Percentiles rank a stretch among this genome's conserved stretches.
phyloP scores from a whole-genome alignment of 805 yeast genomes.

The Kodamaea lidongshanica region DNA sequence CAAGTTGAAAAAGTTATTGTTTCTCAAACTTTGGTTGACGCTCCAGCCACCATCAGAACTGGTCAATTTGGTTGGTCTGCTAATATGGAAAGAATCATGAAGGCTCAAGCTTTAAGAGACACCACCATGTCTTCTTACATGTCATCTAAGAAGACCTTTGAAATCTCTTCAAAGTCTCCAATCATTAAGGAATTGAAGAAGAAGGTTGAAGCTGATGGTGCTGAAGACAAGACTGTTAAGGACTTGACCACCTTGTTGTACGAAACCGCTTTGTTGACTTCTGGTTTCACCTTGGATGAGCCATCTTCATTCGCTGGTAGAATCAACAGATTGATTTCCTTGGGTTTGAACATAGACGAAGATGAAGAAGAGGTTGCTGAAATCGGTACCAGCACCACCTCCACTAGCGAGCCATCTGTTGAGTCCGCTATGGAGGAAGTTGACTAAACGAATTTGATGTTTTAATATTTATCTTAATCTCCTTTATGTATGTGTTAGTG shows the following conservation, averaged over 20 bases:
- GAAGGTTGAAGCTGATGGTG: constrained; percentile 96
- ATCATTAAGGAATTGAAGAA: constrained; percentile 92
- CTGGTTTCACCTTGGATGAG: constrained; percentile 98
- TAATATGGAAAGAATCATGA: constrained; percentile 99
- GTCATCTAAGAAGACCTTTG: constrained; percentile 99
- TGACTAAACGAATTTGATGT: constrained; percentile 48
- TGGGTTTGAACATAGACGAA: constrained; percentile 97
- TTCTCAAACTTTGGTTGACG: constrained; percentile 92
- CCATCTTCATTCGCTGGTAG: constrained; percentile 96
- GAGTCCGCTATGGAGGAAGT: constrained; percentile 96
- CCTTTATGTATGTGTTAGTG: constrained; percentile 4
- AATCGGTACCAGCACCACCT: constrained; percentile 43
- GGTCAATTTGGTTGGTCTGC: constrained; percentile 99
- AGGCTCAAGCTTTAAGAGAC: constrained; percentile 99
- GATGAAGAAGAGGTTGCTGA: constrained; percentile 52
- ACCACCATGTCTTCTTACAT: constrained; percentile 98
- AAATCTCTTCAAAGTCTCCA: constrained; percentile 94
- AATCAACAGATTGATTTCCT: constrained; percentile 95
- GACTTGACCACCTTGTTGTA: constrained; percentile 92
- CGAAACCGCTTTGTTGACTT: constrained; percentile 97
- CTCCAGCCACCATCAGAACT: constrained; percentile 99
- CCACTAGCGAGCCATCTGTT: constrained; percentile 41
- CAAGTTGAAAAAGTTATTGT: constrained; percentile 99
- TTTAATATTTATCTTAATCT: not conserved
- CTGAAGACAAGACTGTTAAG: constrained; percentile 97